These are phyloP conservation scores for Triangularia verruculosa DNA, from an alignment of 2,329 filamentous ascomycete genomes.

Conservation along the genomic window DNA sequence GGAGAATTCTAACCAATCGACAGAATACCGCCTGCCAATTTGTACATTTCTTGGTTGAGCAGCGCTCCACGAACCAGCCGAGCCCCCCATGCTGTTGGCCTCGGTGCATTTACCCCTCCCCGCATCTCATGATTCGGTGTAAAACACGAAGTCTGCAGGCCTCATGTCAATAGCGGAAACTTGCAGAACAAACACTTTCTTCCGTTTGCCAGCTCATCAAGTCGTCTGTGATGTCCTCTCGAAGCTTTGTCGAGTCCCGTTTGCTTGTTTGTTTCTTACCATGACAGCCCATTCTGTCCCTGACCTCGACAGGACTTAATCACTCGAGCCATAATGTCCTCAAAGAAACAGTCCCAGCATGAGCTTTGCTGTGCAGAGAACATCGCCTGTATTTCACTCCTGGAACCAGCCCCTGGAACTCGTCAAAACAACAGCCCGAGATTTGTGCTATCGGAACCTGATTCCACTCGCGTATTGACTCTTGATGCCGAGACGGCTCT, in stretches of 20 bases:
- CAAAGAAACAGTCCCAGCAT: neutral
- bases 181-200: neutral
- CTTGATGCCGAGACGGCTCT: constrained; percentile 14
- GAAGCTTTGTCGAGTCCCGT: neutral
- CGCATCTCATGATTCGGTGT: neutral
- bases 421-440: constrained; percentile 7
- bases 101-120: neutral
- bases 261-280: neutral
- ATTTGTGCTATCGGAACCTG: neutral
- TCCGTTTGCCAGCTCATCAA: neutral
- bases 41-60: constrained; percentile 63
- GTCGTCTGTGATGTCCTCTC: neutral
- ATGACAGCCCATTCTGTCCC: too few relatives aligned
- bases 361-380: constrained; percentile 16
- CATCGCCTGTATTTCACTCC: constrained; percentile 15
- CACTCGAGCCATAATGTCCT: constrained; percentile 7
- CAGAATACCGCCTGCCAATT: constrained; percentile 69
- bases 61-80: neutral
- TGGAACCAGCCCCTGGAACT: constrained; percentile 3
- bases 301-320: too few relatives aligned
- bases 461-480: constrained; percentile 10
- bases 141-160: neutral
- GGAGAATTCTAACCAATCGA: constrained; percentile 27
- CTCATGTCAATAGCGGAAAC: neutral
- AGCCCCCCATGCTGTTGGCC: constrained; percentile 11